Percentiles rank a stretch among this genome's conserved stretches.
phyloP scores from a whole-genome alignment of 805 yeast genomes.

The Suhomyces canberraensis region DNA sequence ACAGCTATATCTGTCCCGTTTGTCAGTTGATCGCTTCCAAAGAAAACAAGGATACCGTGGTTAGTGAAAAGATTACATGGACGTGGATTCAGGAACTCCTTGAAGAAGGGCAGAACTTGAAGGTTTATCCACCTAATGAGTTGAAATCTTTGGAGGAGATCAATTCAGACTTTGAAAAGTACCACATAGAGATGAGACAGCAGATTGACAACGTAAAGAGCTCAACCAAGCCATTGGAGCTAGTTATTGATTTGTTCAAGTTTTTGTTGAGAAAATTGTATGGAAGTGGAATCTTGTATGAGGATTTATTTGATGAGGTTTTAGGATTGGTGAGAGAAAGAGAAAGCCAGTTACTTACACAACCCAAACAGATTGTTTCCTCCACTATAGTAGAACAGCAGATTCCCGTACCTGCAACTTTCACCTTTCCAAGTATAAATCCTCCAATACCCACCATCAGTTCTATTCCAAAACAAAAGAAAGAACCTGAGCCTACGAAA shows the following conservation, averaged over 20 bases:
- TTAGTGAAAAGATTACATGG: slow-evolving; percentile 13
- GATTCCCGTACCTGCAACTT: too few relatives aligned
- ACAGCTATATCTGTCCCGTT: slow-evolving; percentile 28
- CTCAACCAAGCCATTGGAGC: slow-evolving; percentile 2
- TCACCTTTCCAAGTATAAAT: too few relatives aligned
- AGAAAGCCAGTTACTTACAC: slow-evolving; percentile 1
- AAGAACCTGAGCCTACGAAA: too few relatives aligned
- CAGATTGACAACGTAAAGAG: slow-evolving; percentile 14
- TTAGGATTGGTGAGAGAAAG: slow-evolving; percentile 14
- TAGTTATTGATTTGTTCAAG: slow-evolving; percentile 20
- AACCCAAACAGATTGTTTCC: too few relatives aligned
- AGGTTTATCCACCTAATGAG: slow-evolving; percentile 21
- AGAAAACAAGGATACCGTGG: slow-evolving; percentile 12
- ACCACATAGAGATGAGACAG: slow-evolving; percentile 3
- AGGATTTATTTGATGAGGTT: slow-evolving; percentile 16
- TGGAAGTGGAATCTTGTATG: slow-evolving; percentile 26
- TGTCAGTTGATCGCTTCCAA: slow-evolving; percentile 25
- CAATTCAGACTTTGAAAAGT: slow-evolving; percentile 8
- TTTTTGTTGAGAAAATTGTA: slow-evolving; percentile 28
- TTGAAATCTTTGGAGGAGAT: slow-evolving; percentile 14
- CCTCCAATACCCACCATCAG: too few relatives aligned
- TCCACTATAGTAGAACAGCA: too few relatives aligned
- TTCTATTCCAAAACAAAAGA: too few relatives aligned
- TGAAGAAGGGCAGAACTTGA: slow-evolving; percentile 13
- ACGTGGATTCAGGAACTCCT: slow-evolving; percentile 11